Percentiles rank a stretch among this genome's conserved stretches.
Evolutionary conservation across 73 alveolate genomes (phyloP).

Genomic region (Paraurostyla sp.): DNA sequence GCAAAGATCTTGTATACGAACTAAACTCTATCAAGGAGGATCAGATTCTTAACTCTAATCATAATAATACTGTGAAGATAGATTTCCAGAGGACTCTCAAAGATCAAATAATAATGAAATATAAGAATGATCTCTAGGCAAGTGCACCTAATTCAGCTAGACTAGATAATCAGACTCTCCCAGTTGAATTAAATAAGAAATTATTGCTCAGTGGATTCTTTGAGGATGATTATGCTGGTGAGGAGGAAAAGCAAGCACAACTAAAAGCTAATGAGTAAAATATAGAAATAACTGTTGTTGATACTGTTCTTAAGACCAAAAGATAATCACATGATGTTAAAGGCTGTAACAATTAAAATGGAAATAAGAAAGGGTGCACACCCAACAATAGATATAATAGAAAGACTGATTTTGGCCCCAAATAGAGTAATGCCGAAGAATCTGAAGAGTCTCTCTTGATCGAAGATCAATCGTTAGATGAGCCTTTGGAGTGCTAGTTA

Average conservation of each 20-base stretch:
- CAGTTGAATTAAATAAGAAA: constrained; percentile 1
- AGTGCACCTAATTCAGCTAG: constrained; percentile 44
- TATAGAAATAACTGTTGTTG: not conserved
- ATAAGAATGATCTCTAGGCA: not conserved
- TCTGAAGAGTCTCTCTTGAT: too few species aligned
- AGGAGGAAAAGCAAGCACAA: not conserved
- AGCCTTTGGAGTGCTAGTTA: too few species aligned
- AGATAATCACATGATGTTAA: not conserved
- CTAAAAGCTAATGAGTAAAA: not conserved
- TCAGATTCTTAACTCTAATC: not conserved
- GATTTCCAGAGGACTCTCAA: constrained; percentile 25
- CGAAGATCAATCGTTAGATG: too few species aligned
- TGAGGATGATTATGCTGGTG: constrained; percentile 51
- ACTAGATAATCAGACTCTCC: not conserved
- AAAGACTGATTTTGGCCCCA: not conserved
- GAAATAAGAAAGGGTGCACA: constrained; percentile 11
- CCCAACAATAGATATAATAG: constrained; percentile 44
- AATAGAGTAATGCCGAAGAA: too few species aligned
- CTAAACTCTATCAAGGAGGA: not conserved
- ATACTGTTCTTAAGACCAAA: not conserved
- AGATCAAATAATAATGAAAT: constrained; percentile 3
- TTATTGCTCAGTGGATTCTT: constrained; percentile 36
- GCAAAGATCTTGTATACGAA: not conserved
- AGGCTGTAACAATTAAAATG: not conserved
- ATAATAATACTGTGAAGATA: not conserved